Percentiles rank a stretch among this genome's conserved stretches.
Conservation (phyloP, 257 asterid species). For the Solanum piurae region DNA sequence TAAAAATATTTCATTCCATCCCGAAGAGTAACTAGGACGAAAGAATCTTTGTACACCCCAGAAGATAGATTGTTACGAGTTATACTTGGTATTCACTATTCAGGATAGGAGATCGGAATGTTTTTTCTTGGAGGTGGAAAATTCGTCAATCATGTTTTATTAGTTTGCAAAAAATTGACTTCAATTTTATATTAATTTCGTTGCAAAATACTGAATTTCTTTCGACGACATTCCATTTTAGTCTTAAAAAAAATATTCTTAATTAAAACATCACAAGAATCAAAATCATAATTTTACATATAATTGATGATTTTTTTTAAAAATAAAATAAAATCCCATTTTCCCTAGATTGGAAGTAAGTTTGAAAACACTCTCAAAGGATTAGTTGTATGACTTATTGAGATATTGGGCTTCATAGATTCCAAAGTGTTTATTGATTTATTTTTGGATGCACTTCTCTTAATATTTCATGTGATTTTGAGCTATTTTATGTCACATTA, state of each 20-base stretch:
- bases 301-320: background rate
- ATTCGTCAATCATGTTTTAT: background rate
- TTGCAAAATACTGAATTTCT: background rate
- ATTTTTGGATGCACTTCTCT: background rate
- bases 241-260: background rate
- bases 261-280: background rate
- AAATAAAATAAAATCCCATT: background rate
- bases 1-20: background rate
- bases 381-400: background rate
- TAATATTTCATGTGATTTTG: background rate
- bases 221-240: background rate
- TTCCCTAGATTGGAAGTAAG: background rate
- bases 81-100: too few species aligned
- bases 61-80: background rate
- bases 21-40: too few species aligned
- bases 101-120: background rate
- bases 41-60: too few species aligned
- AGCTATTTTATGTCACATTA: background rate
- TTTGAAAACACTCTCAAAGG: background rate
- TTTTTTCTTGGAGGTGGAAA: background rate
- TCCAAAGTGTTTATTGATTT: background rate
- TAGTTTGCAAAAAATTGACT: background rate
- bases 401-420: background rate
- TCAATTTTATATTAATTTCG: too few species aligned
- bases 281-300: background rate